Evolutionary conservation across 768 basidiomycete genomes (phyloP).

Genomic region (Podaxis sp.): DNA sequence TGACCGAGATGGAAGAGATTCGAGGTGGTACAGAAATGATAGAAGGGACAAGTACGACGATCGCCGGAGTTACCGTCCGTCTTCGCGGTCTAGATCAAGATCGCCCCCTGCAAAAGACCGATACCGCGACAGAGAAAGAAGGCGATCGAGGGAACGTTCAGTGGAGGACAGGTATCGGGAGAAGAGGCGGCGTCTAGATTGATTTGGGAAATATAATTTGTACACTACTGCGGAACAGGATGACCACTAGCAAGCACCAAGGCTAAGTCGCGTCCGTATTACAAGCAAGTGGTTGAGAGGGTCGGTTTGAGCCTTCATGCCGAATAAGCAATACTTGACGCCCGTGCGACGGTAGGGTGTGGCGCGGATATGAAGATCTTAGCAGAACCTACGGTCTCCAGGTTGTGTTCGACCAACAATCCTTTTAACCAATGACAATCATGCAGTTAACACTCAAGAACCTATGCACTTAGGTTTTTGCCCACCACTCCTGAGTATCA

Average conservation of each 20-base stretch:
- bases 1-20: constrained; percentile 20
- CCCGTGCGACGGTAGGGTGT: constrained; percentile 30
- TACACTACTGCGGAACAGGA: no score
- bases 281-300: constrained; percentile 33
- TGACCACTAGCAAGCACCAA: no score
- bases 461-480: constrained; percentile 57
- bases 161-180: constrained; percentile 33
- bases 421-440: constrained; percentile 62
- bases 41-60: constrained; percentile 24
- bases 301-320: constrained; percentile 46
- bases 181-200: constrained; percentile 61
- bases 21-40: constrained; percentile 22
- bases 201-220: constrained; percentile 16
- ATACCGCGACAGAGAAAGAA: constrained; percentile 32
- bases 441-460: constrained; percentile 49
- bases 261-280: no score
- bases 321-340: constrained; percentile 33
- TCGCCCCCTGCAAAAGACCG: constrained; percentile 27
- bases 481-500: constrained; percentile 43
- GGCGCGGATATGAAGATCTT: neutral
- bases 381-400: constrained; percentile 22
- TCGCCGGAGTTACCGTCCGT: constrained; percentile 26
- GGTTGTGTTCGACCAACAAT: constrained; percentile 74
- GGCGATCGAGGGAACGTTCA: constrained; percentile 24
- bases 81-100: constrained; percentile 29